phyloP scores from a whole-genome alignment of 371 early-diverging fungal species.

The Mucor circinelloides region DNA sequence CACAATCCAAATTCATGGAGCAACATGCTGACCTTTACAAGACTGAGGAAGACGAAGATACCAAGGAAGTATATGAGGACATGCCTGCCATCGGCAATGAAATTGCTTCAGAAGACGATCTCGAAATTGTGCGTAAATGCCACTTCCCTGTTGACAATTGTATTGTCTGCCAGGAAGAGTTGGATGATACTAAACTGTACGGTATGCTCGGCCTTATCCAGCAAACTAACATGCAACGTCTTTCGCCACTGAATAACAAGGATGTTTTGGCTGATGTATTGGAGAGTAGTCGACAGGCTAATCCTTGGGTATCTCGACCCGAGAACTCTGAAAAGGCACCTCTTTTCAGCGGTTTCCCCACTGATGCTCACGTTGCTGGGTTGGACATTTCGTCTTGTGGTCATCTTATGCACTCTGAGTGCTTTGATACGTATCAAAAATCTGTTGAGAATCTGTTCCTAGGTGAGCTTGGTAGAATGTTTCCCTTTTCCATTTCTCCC shows the following conservation, averaged over 20 bases:
- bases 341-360: constrained; percentile 53
- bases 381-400: constrained; percentile 88
- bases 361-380: constrained; percentile 56
- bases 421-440: constrained; percentile 82
- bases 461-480: constrained; percentile 35
- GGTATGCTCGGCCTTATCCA: constrained; percentile 89
- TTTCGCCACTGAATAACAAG: constrained; percentile 61
- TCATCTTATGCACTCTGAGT: constrained; percentile 93
- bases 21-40: constrained; percentile 66
- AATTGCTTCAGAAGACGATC: constrained; percentile 13
- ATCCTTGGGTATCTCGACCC: constrained; percentile 12
- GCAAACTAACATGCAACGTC: constrained; percentile 68
- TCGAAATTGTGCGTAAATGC: constrained; percentile 55
- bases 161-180: constrained; percentile 94
- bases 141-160: constrained; percentile 85
- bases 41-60: constrained; percentile 58
- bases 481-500: constrained; percentile 7
- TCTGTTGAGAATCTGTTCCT: constrained; percentile 58
- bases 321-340: neutral
- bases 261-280: constrained; percentile 60
- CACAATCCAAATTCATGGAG: constrained; percentile 84
- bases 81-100: constrained; percentile 14
- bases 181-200: constrained; percentile 67
- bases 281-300: constrained; percentile 33
- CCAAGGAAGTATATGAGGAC: constrained; percentile 41